Conservation (phyloP, 331 rosid genomes). For the Arachis monticola region DNA sequence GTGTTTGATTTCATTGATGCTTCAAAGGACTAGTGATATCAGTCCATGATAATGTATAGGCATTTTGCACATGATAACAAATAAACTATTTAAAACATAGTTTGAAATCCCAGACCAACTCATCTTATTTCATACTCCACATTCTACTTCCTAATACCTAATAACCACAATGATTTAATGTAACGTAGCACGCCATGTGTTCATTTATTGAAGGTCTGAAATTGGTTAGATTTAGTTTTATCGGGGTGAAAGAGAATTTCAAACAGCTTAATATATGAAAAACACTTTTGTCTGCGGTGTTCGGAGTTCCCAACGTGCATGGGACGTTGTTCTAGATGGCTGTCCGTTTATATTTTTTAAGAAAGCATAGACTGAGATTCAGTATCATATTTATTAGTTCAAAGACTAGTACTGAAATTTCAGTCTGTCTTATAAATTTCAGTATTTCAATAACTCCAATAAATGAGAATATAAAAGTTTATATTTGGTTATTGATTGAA, state of each 20-base stretch:
- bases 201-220: background rate
- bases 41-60: background rate
- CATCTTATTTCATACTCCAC: slow-evolving; percentile 35
- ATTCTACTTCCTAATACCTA: background rate
- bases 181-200: background rate
- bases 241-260: background rate
- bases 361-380: no score
- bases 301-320: background rate
- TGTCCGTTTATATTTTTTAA: background rate
- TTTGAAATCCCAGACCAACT: slow-evolving; percentile 61
- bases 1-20: background rate
- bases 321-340: background rate
- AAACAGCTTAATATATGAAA: background rate
- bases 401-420: no score
- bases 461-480: no score
- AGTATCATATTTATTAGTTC: no score
- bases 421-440: no score
- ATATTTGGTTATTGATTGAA: no score
- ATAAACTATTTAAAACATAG: no score
- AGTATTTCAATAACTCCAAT: no score
- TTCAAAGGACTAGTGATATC: background rate
- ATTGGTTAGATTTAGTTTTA: background rate
- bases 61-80: background rate
- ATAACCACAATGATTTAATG: no score
- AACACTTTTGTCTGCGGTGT: background rate